Base-by-base conservation (phyloP, 1,284 basidiomycete genomes). In the Chondrostereum purpureum region DNA sequence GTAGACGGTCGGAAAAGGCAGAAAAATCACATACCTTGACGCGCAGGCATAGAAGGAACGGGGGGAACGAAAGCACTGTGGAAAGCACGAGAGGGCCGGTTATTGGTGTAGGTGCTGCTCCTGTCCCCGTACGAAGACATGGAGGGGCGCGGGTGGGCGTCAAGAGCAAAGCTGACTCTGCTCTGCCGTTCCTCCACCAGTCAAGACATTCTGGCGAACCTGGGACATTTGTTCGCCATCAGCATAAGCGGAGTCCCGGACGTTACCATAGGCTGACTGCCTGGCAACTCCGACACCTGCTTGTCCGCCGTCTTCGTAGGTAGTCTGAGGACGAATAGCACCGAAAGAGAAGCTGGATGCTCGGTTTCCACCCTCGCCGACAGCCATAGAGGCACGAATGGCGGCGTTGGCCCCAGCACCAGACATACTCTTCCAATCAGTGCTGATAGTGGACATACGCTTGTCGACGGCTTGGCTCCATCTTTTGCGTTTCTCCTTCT, bases 401-500 rank as follows among this genome's bases (percentile, higher is more conserved):
- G 83, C 86, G 31, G 80, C 83, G 27, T 72, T 70, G 1, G 87
- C 87, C 43, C 85, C 88, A 2, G 77, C 80, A 8, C 75, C 70
- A 3, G 83, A 80, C 57, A 91, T 81, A 24, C 75, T 72, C 58
- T 79, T 80, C 88, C 88, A 91, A 55, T 88, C 84, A 11, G 69
- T 67, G 5, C 80, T 81, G 52, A 89, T 80, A 49, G 82, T 81
- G 13, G 82, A 83, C 89, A 91, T 90, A 58, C 90, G 80, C 66
- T 81, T 78, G 70, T 91, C 82, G 63, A 93, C 64, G 22, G 68
- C 72, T 61, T 80, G 73, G 33, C 78, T 83, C 76, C 81, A 92
- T 39, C 76, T 72, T 62, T 73, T 77, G 53, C 79, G 70, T 62
- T 87, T 78, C 50, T 79, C 72, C 45, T 68, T 68, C 50, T 75